A percentile compares a stretch with the other conserved stretches of the same genome.
Conservation (phyloP, 306 rosid species). For the Cucurbita maxima region DNA sequence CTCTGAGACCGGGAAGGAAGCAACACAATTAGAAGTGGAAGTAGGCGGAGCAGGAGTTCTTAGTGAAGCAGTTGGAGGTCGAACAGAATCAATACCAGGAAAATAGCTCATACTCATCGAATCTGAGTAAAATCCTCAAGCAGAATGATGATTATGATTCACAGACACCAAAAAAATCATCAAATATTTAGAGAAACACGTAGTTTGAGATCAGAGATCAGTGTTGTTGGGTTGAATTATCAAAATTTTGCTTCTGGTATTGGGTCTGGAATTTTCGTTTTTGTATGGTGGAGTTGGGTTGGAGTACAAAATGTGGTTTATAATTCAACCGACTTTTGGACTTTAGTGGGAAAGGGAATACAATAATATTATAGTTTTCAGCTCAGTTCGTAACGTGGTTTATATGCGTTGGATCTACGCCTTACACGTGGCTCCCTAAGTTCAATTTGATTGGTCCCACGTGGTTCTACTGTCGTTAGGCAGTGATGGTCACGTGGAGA, state of each 20-base stretch:
- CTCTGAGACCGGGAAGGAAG: slow-evolving; percentile 14
- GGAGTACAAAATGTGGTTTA: slow-evolving; percentile 11
- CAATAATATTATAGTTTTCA: background rate
- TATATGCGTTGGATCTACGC: background rate
- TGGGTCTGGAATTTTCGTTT: background rate
- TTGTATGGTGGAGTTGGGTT: background rate
- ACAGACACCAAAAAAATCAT: slow-evolving; percentile 45
- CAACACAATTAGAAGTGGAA: background rate
- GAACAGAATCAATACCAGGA: slow-evolving; percentile 30
- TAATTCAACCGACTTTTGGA: background rate
- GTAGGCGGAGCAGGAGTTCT: slow-evolving; percentile 5
- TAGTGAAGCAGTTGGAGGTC: slow-evolving; percentile 10
- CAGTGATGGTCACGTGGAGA: background rate
- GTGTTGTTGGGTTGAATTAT: background rate
- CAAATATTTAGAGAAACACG: background rate
- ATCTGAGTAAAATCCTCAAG: slow-evolving; percentile 50
- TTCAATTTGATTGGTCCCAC: background rate
- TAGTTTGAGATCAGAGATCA: background rate
- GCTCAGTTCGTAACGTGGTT: background rate
- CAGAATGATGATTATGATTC: slow-evolving; percentile 44
- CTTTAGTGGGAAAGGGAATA: background rate
- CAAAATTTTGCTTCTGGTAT: background rate
- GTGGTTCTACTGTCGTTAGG: background rate
- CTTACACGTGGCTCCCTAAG: background rate
- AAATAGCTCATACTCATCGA: slow-evolving; percentile 32